Evolutionary conservation across 345 rosid species (phyloP).

Genomic region (Populus nigra): DNA sequence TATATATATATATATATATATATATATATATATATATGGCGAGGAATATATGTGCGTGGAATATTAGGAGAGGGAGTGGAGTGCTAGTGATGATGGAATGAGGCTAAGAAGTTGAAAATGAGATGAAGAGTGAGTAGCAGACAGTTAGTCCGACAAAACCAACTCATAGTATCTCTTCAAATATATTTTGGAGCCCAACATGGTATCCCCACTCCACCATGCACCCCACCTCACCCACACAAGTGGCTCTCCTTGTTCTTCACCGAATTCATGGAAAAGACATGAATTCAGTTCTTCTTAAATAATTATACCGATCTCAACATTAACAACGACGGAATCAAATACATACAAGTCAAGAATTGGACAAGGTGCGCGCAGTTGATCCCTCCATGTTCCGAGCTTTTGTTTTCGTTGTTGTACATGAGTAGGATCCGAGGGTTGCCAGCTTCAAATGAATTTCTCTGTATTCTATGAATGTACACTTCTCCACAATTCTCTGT

Average conservation of each 20-base stretch:
- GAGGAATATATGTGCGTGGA: background rate
- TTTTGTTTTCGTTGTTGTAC: constrained; percentile 3
- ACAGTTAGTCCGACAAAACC: constrained; percentile 20
- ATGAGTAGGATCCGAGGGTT: constrained; percentile 5
- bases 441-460: background rate
- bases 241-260: constrained; percentile 14
- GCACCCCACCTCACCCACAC: constrained; percentile 1
- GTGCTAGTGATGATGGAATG: no score
- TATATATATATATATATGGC: background rate
- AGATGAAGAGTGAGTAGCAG: background rate
- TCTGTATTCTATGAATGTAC: background rate
- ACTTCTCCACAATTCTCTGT: background rate
- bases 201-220: constrained; percentile 22
- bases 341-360: background rate
- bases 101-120: background rate
- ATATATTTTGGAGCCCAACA: constrained; percentile 17
- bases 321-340: constrained; percentile 3
- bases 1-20: background rate
- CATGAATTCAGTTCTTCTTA: background rate
- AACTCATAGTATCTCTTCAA: constrained; percentile 11
- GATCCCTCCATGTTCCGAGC: background rate
- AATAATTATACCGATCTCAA: background rate
- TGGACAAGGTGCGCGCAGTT: background rate
- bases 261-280: background rate
- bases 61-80: background rate